A percentile compares a stretch with the other conserved stretches of the same genome.
Evolutionary conservation across 441 rosid genomes (phyloP).

Genomic region (Pelargonium fulgidum): DNA sequence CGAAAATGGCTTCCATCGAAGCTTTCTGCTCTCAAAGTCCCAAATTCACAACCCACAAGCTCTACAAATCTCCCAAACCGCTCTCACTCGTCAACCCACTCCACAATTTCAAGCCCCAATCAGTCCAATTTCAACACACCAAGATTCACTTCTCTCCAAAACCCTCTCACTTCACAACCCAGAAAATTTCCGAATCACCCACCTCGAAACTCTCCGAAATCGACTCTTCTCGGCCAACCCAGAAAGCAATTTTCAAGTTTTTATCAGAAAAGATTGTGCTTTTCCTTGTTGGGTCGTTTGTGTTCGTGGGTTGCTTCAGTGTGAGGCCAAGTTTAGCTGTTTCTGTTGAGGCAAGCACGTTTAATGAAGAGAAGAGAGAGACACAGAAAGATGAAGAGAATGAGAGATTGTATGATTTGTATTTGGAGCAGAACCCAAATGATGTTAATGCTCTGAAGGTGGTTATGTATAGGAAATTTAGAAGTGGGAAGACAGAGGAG

Average conservation of each 20-base stretch:
- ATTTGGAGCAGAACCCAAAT: constrained; percentile 60
- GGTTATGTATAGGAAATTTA: constrained; percentile 64
- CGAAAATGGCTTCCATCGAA: constrained; percentile 26
- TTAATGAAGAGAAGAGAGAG: constrained; percentile 25
- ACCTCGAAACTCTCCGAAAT: constrained; percentile 20
- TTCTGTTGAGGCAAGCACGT: constrained; percentile 24
- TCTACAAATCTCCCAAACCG: constrained; percentile 16
- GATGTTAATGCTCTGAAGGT: constrained; percentile 68
- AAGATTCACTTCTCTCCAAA: constrained; percentile 23
- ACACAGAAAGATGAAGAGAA: constrained; percentile 37
- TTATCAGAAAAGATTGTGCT: constrained; percentile 35
- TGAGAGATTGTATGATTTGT: constrained; percentile 51
- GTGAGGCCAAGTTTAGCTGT: constrained; percentile 42
- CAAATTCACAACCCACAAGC: constrained; percentile 9
- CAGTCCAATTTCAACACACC: constrained; percentile 18
- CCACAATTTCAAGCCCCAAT: constrained; percentile 17
- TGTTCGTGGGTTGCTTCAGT: constrained; percentile 43
- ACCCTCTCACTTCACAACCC: constrained; percentile 11
- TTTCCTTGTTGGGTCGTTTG: constrained; percentile 49
- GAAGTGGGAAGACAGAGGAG: constrained; percentile 54
- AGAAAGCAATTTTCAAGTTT: constrained; percentile 21
- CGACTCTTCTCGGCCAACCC: constrained; percentile 22
- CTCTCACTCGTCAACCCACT: constrained; percentile 12
- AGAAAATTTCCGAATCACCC: constrained; percentile 13
- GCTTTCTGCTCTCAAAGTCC: constrained; percentile 16